Evolutionary conservation across 495 filamentous ascomycete species (phyloP), one percentile per base, ranked within the genome.

Genomic region (Aspergillus conjunctus): DNA sequence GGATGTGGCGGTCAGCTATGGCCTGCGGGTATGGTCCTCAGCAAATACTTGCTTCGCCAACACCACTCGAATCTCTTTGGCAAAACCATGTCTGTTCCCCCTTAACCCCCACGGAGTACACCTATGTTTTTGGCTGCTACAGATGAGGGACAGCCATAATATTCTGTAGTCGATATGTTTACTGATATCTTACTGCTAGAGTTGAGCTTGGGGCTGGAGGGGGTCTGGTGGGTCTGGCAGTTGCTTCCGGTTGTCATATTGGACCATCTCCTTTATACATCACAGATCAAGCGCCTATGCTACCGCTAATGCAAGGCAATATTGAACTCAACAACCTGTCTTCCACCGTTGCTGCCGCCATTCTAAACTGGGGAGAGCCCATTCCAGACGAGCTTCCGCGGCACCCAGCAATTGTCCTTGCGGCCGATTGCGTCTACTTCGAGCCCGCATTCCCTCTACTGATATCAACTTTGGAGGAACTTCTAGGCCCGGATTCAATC

Each of bases 401-500:
- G 30, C 66, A 70, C 70, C 89, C 92, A 12, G 87, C 94, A 61
- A 78, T 93, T 44, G 85, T 98, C 57, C 83, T 98, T 11, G 94
- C 94, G 11, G 94, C 93, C 7, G 94, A 98, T 72, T 98, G 94
- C 77, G 92, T 96, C 51, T 98, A 98, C 80, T 95, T 95, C 66
- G 93, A 98, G 71, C 91, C 93, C 4, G 89, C 93, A 3, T 98
- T 98, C 70, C 92, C 92, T 45, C 79, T 96, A 31, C 80, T 98
- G 33, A 80, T 92, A 64, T 73, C 85, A 61, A 97, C 94, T n/a
- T 71, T 98, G 63, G 72, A 81, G 56, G 81, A 84, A 46, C 75
- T 90, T 56, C 66, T 89, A 41, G 80, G 79, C 17, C 76, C 83
- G 2, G 65, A 78, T 14, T 82, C 91, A 1, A 78, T 89, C 4